Percentiles rank a stretch among this genome's conserved stretches.
Conservation (phyloP, 1,139 yeast genomes). For the Lodderomyces metapsilosis region DNA sequence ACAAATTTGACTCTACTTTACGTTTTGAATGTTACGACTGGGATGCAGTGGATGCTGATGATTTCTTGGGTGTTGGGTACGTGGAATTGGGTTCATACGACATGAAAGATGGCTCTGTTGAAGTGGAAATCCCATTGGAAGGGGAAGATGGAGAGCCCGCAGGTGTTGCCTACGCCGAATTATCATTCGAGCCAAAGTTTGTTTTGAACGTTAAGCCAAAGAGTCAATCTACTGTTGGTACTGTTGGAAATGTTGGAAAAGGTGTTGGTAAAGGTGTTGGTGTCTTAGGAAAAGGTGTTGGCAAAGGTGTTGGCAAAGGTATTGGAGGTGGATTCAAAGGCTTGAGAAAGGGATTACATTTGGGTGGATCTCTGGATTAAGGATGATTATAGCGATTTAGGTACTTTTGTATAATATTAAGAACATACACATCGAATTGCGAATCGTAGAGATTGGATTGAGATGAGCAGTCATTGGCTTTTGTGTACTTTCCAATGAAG, state of each 20-base stretch:
- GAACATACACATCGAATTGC: not conserved
- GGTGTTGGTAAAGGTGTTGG: conserved; percentile 46
- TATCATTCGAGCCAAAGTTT: conserved; percentile 70
- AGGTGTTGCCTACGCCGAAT: conserved; percentile 61
- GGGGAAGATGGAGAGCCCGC: conserved; percentile 57
- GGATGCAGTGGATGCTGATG: conserved; percentile 92
- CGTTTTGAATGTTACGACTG: conserved; percentile 71
- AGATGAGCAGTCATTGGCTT: not conserved
- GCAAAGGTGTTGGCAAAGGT: conserved; percentile 35
- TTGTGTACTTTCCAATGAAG: not conserved
- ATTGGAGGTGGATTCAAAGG: conserved; percentile 41
- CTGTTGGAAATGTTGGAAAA: conserved; percentile 21
- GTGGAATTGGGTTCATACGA: conserved; percentile 62
- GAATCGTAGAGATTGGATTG: not conserved
- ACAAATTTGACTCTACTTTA: conserved; percentile 62
- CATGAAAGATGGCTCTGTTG: conserved; percentile 48
- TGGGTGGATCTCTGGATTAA: conserved; percentile 1
- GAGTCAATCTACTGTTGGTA: conserved; percentile 43
- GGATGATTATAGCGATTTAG: not conserved
- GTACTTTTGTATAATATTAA: not conserved
- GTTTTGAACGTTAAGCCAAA: conserved; percentile 47
- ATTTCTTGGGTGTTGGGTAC: conserved; percentile 67
- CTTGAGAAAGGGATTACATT: conserved; percentile 28
- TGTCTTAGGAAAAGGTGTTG: conserved; percentile 37
- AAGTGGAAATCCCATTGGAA: conserved; percentile 53